phyloP scores from a whole-genome alignment of 768 basidiomycete genomes.

The Leccinum variicolor region DNA sequence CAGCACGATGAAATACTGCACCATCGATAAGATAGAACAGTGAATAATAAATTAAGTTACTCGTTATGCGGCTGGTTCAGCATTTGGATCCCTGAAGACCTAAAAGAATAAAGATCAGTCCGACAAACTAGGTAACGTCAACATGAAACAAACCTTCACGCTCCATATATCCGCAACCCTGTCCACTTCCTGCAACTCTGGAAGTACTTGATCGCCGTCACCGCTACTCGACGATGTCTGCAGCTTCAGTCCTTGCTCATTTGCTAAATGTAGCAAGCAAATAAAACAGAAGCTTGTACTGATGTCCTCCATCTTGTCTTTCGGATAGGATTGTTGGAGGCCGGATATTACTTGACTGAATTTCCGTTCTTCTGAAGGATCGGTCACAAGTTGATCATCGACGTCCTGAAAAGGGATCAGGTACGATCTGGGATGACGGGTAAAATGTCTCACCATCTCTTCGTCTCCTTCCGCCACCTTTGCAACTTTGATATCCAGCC shows the following conservation, averaged over 20 bases:
- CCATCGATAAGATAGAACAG: conserved; percentile 8
- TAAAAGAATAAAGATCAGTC: conserved; percentile 14
- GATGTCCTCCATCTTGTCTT: conserved; percentile 95
- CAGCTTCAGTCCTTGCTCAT: conserved; percentile 91
- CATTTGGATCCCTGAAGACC: conserved; percentile 46
- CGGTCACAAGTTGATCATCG: conserved; percentile 50
- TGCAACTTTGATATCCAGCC: conserved; percentile 69
- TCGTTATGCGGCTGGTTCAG: conserved; percentile 24
- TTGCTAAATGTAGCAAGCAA: conserved; percentile 92
- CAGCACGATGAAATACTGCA: conserved; percentile 4
- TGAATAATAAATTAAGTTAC: conserved; percentile 21
- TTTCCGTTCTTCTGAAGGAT: conserved; percentile 61
- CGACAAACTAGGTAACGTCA: not conserved
- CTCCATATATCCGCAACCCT: conserved; percentile 72
- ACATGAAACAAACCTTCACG: conserved; percentile 51
- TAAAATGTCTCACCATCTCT: conserved; percentile 47
- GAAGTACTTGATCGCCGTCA: conserved; percentile 30
- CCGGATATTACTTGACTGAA: conserved; percentile 82
- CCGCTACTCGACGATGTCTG: conserved; percentile 46
- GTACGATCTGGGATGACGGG: not conserved
- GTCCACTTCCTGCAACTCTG: conserved; percentile 37
- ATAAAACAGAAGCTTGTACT: conserved; percentile 99
- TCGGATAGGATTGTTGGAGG: conserved; percentile 78
- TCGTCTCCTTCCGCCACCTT: conserved; percentile 39
- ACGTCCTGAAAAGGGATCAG: conserved; percentile 43